Percentiles rank a stretch among this genome's conserved stretches.
Evolutionary conservation across 768 basidiomycete genomes (phyloP).

Genomic region (Xerocomus spinulosus): DNA sequence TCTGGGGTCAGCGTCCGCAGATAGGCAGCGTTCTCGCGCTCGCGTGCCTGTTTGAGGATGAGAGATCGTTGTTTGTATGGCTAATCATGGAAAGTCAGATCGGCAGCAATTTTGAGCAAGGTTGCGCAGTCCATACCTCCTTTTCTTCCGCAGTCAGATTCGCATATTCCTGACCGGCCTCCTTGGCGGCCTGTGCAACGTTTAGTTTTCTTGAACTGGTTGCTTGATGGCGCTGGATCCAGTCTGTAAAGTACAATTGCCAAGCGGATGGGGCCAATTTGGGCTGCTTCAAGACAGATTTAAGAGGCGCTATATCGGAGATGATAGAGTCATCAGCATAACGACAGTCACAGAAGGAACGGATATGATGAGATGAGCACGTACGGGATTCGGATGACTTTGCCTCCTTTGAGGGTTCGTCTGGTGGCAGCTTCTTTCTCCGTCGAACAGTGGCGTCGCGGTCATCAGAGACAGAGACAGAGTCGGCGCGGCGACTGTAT

Average conservation of each 20-base stretch:
- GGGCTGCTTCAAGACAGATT: conserved; percentile 79
- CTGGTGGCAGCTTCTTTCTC: conserved; percentile 41
- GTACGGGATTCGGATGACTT: conserved; percentile 45
- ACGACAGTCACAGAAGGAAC: conserved; percentile 24
- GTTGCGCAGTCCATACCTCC: conserved; percentile 50
- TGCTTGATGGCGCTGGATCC: conserved; percentile 84
- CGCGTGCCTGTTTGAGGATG: conserved; percentile 78
- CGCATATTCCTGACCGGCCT: conserved; percentile 88
- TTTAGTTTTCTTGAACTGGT: conserved; percentile 82
- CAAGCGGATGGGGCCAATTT: conserved; percentile 92
- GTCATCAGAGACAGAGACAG: conserved; percentile 55
- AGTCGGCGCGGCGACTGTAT: conserved; percentile 67
- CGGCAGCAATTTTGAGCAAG: conserved; percentile 23
- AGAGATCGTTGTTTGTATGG: conserved; percentile 83
- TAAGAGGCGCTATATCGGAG: conserved; percentile 51
- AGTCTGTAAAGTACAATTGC: conserved; percentile 96
- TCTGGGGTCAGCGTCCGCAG: conserved; percentile 87
- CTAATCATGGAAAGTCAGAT: conserved; percentile 38
- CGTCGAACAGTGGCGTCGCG: conserved; percentile 71
- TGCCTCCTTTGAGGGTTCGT: conserved; percentile 34
- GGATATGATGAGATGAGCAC: conserved; percentile 33
- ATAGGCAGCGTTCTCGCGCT: conserved; percentile 77
- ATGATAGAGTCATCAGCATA: conserved; percentile 29
- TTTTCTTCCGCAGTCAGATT: conserved; percentile 74
- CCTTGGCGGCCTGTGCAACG: conserved; percentile 92